phyloP scores from a whole-genome alignment of 192 early-diverging fungal genomes.

The Paraglomus brasilianum region DNA sequence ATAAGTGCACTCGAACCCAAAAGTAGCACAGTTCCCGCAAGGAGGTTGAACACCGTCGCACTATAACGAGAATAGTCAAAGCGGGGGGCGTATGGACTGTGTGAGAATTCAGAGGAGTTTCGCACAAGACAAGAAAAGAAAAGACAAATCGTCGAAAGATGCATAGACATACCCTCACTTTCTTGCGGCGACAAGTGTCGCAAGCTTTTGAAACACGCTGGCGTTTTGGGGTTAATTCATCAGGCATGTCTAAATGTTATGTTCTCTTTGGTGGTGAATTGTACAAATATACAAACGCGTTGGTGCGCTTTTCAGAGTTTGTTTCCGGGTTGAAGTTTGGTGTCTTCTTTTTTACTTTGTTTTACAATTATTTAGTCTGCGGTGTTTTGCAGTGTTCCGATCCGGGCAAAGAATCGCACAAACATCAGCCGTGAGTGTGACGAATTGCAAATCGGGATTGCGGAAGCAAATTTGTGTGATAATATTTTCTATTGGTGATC shows the following conservation, averaged over 20 bases:
- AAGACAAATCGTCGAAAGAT: background rate
- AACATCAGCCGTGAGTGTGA: too few species aligned
- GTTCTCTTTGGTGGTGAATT: background rate
- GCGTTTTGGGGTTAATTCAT: slow-evolving; percentile 16
- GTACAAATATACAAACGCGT: background rate
- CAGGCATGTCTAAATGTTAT: slow-evolving; percentile 21
- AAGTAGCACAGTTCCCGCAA: slow-evolving; percentile 46
- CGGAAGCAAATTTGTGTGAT: too few species aligned
- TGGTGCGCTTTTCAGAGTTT: too few species aligned
- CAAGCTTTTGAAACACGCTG: slow-evolving; percentile 35
- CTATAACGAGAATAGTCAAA: background rate
- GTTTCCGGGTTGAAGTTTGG: too few species aligned
- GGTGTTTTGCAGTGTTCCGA: too few species aligned
- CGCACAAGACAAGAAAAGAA: background rate
- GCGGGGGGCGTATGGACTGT: background rate
- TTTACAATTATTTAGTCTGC: too few species aligned
- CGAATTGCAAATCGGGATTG: too few species aligned
- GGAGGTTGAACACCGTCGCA: slow-evolving; percentile 46
- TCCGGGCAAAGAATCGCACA: too few species aligned
- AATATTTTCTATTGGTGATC: too few species aligned
- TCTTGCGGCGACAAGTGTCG: slow-evolving; percentile 47
- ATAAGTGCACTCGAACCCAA: slow-evolving; percentile 46
- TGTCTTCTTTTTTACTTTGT: too few species aligned
- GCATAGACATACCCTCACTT: slow-evolving; percentile 32
- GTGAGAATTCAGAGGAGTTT: too few species aligned